Conservation (phyloP, 2,329 filamentous ascomycete species). For the Botryosphaeria dothidea region DNA sequence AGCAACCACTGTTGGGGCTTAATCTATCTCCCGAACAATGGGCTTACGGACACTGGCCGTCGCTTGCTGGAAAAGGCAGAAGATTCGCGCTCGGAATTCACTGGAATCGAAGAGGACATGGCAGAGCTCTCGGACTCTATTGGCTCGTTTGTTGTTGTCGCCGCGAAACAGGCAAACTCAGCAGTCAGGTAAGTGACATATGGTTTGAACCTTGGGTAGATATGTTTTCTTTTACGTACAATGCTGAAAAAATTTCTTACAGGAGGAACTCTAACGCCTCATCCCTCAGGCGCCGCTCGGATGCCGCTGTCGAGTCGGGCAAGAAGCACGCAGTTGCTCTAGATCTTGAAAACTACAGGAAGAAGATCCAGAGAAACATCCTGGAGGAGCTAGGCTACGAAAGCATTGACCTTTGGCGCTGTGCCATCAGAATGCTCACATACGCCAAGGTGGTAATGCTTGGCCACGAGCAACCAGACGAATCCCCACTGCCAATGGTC, state of each 20-base stretch:
- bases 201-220: too few species aligned
- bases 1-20: constrained; percentile 31
- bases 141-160: constrained; percentile 15
- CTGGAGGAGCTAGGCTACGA: constrained; percentile 34
- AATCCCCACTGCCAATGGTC: constrained; percentile 3
- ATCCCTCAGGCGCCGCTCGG: background rate
- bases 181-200: background rate
- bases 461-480: constrained; percentile 4
- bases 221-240: too few species aligned
- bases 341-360: constrained; percentile 28
- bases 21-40: constrained; percentile 34
- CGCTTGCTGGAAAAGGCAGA: constrained; percentile 19
- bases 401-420: constrained; percentile 41
- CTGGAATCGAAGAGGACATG: constrained; percentile 2
- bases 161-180: constrained; percentile 14
- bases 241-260: background rate
- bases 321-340: constrained; percentile 15
- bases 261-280: background rate
- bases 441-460: constrained; percentile 32
- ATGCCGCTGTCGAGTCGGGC: background rate
- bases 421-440: constrained; percentile 34
- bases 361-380: constrained; percentile 41
- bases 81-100: constrained; percentile 12
- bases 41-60: constrained; percentile 17
- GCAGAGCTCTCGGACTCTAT: background rate